Conservation (phyloP, 2,329 filamentous ascomycete species). For the Leptographium lundbergii region DNA sequence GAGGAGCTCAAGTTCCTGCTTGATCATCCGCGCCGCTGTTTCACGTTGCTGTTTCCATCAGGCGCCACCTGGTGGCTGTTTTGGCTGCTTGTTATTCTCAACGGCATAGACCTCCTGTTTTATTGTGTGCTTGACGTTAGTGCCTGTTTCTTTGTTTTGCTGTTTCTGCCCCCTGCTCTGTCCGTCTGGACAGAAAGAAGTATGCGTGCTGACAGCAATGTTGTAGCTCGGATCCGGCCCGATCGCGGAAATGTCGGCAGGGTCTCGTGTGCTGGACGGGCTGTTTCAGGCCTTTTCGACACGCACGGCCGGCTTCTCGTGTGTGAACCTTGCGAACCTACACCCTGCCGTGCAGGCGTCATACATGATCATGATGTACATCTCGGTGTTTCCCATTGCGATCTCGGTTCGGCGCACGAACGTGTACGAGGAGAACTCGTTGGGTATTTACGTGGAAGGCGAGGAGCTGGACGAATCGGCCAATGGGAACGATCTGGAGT, state of each 20-base stretch:
- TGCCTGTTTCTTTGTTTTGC: conserved; percentile 12
- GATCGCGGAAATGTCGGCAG: conserved; percentile 55
- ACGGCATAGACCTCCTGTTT: conserved; percentile 74
- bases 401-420: conserved; percentile 91
- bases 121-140: conserved; percentile 85
- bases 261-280: conserved; percentile 69
- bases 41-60: conserved; percentile 84
- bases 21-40: conserved; percentile 90
- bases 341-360: conserved; percentile 89
- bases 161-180: neutral
- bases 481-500: conserved; percentile 55
- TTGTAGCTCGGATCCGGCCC: conserved; percentile 55
- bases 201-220: conserved; percentile 1
- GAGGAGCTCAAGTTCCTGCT: conserved; percentile 85
- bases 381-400: conserved; percentile 91
- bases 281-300: conserved; percentile 86
- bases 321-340: conserved; percentile 62
- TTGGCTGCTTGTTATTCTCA: conserved; percentile 68
- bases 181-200: neutral
- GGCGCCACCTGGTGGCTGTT: conserved; percentile 95
- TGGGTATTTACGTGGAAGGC: conserved; percentile 54
- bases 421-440: conserved; percentile 84
- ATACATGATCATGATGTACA: conserved; percentile 99
- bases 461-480: conserved; percentile 32
- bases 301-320: conserved; percentile 79